Evolutionary conservation across 495 filamentous ascomycete genomes (phyloP).

Genomic region (Glonium stellatum): DNA sequence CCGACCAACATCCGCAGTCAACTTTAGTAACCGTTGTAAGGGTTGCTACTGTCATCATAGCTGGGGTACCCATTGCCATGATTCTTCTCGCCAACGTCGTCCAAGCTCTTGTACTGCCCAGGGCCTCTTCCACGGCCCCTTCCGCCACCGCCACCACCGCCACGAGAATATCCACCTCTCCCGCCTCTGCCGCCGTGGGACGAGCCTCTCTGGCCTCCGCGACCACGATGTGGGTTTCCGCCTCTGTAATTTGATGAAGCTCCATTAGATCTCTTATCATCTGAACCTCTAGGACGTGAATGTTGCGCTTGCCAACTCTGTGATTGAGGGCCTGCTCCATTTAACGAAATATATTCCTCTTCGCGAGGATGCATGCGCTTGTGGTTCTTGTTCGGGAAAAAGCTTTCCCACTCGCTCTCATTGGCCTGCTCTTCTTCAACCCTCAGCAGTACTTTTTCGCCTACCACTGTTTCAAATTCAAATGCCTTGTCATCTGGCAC

Average conservation of each 20-base stretch:
- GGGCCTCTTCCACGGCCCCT: constrained; percentile 17
- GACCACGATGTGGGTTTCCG: constrained; percentile 17
- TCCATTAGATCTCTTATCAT: constrained; percentile 6
- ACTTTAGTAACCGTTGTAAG: constrained; percentile 19
- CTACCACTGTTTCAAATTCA: constrained; percentile 70
- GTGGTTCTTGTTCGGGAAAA: constrained; percentile 47
- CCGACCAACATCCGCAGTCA: neutral
- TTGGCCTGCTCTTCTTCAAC: constrained; percentile 61
- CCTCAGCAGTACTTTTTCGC: constrained; percentile 75
- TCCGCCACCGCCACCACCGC: constrained; percentile 14
- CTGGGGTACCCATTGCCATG: constrained; percentile 15
- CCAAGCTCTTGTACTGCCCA: constrained; percentile 26
- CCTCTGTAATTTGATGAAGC: constrained; percentile 17
- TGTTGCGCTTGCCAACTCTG: constrained; percentile 4
- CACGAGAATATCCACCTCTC: constrained; percentile 11
- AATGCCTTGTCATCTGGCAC: constrained; percentile 59
- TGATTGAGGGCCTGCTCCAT: neutral
- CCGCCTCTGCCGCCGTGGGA: constrained; percentile 17
- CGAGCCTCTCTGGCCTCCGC: constrained; percentile 5
- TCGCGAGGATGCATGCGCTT: constrained; percentile 50
- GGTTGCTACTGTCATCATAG: constrained; percentile 14
- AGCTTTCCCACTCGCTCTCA: constrained; percentile 53
- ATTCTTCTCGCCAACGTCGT: constrained; percentile 21
- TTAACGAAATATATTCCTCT: constrained; percentile 38
- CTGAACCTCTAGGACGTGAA: constrained; percentile 2